These are phyloP conservation scores for Phalaenopsis hybrid DNA, from an alignment of 116 monocot genomes.

Conservation along the genomic window DNA sequence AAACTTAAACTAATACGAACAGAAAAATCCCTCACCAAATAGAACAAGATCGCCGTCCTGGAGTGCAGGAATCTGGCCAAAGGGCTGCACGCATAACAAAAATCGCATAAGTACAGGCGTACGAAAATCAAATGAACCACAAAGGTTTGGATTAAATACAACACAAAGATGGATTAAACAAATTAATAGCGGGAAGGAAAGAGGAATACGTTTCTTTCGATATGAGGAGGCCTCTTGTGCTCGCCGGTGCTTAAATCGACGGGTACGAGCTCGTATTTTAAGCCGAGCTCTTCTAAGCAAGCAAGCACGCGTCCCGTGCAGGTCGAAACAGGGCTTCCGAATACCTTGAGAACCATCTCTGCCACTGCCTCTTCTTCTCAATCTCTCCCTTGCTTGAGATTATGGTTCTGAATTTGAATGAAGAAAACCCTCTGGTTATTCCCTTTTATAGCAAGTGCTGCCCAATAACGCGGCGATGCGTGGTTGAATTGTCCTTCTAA, in stretches of 20 bases:
- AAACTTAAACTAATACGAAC: not conserved
- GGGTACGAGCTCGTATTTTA: slow-evolving; percentile 15
- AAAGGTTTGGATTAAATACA: too few relatives aligned
- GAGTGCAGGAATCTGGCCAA: slow-evolving; percentile 33
- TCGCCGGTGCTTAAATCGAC: slow-evolving; percentile 17
- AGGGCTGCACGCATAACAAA: slow-evolving; percentile 22
- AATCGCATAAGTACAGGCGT: too few relatives aligned
- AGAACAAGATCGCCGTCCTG: slow-evolving; percentile 23
- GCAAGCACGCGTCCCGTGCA: slow-evolving; percentile 6
- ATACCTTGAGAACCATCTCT: slow-evolving; percentile 5
- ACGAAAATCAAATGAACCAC: not conserved
- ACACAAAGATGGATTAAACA: not conserved
- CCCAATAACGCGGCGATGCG: too few relatives aligned
- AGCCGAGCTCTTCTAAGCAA: slow-evolving; percentile 5
- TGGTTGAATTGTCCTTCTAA: too few relatives aligned
- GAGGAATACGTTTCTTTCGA: slow-evolving; percentile 18
- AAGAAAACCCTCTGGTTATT: too few relatives aligned
- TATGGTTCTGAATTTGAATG: not conserved
- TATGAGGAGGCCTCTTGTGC: slow-evolving; percentile 16
- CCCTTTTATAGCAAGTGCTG: too few relatives aligned
- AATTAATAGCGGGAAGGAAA: not conserved
- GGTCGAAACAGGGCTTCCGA: slow-evolving; percentile 1
- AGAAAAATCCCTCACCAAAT: slow-evolving; percentile 17
- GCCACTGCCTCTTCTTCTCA: too few relatives aligned
- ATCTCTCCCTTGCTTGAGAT: not conserved